Percentiles rank a stretch among this genome's conserved stretches.
These are phyloP conservation scores for Malania oleifera DNA, from an alignment of 164 flowering plant genomes.

Conservation along the genomic window DNA sequence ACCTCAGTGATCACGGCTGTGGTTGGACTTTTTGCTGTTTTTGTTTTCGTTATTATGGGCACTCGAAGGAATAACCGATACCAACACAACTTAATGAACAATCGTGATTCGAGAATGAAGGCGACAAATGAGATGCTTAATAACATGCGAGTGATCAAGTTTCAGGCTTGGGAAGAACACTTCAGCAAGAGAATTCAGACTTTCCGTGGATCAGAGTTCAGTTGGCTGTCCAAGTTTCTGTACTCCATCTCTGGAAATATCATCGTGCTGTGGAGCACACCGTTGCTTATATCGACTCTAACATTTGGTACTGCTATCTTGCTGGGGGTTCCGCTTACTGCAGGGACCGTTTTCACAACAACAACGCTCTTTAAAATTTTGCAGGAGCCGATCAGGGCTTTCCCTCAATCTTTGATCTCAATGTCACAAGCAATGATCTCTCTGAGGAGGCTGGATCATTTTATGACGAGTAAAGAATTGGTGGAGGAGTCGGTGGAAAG, in stretches of 20 bases:
- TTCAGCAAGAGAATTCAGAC: slow-evolving; percentile 57
- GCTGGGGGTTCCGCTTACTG: slow-evolving; percentile 54
- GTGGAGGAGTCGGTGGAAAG: slow-evolving; percentile 61
- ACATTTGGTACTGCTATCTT: slow-evolving; percentile 60
- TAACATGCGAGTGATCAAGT: slow-evolving; percentile 87
- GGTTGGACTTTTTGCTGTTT: slow-evolving; percentile 37
- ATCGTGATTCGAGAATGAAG: slow-evolving; percentile 78
- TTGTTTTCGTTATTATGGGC: slow-evolving; percentile 52
- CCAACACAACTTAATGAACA: slow-evolving; percentile 60
- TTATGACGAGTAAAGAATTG: slow-evolving; percentile 68
- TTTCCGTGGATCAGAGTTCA: slow-evolving; percentile 61
- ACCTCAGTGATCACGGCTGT: slow-evolving; percentile 41
- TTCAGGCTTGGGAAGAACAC: slow-evolving; percentile 96
- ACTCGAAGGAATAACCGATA: slow-evolving; percentile 54
- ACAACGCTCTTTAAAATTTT: slow-evolving; percentile 68
- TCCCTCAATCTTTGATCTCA: slow-evolving; percentile 83
- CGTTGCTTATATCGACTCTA: slow-evolving; percentile 53
- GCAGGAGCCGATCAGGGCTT: slow-evolving; percentile 85
- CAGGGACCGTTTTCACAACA: slow-evolving; percentile 72
- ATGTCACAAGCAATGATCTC: slow-evolving; percentile 87
- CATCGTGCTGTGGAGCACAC: slow-evolving; percentile 74
- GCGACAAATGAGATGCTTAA: slow-evolving; percentile 88
- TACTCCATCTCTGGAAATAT: slow-evolving; percentile 59
- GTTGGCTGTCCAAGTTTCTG: slow-evolving; percentile 75
- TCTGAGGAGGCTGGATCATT: slow-evolving; percentile 62